Evolutionary conservation across 306 rosid genomes (phyloP), one percentile per base, ranked within the genome.

Genomic region (Cucurbita moschata): DNA sequence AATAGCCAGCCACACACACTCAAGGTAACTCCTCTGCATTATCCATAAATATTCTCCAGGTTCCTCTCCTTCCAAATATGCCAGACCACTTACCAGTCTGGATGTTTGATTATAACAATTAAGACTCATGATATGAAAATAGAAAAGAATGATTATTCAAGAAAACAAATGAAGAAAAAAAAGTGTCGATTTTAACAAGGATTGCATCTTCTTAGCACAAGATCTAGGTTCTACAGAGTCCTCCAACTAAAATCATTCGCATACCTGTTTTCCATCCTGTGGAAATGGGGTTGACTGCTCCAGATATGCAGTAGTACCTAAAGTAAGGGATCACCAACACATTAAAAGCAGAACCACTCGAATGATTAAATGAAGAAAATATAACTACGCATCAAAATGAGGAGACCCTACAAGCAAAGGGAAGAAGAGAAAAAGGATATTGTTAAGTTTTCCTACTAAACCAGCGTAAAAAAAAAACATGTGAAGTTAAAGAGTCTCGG

Each of bases 211-310:
- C 75, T 35, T 5, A 53, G 56, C 44, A 39, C 14, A 58, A 37
- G 10, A 72, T n/a, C 66, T 58, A 71, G 35, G 30, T 62, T 46
- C 16, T 42, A 62, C 21, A 63, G 54, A 57, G 18, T 69, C 6
- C 10, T 59, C 69, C 35, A 21, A 59, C 44, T 54, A 72, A 35
- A 57, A 77, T 53, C 44, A 49, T 66, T 47, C 55, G 56, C 40
- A 58, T 82, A 92, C 97, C 96, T 85, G 98, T 82, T 92, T 92
- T 65, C 98, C 98, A 77, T 92, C 98, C 78, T 85, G 78, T 49
- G 98, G 98, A 84, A 10, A 90, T 56, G 96, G 96, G 58, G 51
- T 71, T 14, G 98, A 88, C 73, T 92, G 96, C 87, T 92, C 98
- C 74, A 92, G 77, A 72, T 85, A 92, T 40, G 90, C 98, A 8